Evolutionary conservation across 2,329 filamentous ascomycete genomes (phyloP).

Genomic region (Aspergillus aculeatinus): DNA sequence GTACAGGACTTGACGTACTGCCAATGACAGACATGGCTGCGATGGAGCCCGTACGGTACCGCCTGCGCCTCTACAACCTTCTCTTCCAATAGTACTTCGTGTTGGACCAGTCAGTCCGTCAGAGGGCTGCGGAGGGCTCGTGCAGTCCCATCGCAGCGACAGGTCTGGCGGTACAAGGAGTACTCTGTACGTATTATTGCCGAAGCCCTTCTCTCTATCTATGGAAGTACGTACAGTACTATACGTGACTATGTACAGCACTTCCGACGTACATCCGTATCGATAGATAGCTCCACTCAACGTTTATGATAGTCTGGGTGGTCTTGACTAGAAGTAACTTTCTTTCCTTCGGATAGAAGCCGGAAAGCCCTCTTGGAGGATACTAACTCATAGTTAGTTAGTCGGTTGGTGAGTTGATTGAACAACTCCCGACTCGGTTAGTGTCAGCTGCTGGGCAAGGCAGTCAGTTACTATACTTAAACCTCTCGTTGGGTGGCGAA

Average conservation of each 20-base stretch:
- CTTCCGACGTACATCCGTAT: not conserved
- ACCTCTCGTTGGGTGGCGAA: conserved; percentile 3
- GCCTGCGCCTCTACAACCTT: not conserved
- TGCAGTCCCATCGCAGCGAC: not conserved
- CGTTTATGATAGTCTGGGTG: not conserved
- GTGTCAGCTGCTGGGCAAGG: not conserved
- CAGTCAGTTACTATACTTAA: not conserved
- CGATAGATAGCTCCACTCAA: not conserved
- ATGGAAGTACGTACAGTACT: too few species aligned
- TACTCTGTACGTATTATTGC: not conserved
- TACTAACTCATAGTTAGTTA: not conserved
- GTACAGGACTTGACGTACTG: conserved; percentile 1
- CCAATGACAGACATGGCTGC: conserved; percentile 1
- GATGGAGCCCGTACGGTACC: conserved; percentile 1
- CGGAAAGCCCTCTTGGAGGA: not conserved
- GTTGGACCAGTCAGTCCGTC: not conserved
- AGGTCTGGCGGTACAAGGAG: not conserved
- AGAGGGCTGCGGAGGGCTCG: conserved; percentile 6
- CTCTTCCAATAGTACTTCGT: not conserved
- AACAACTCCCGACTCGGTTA: not conserved
- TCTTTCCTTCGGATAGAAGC: not conserved
- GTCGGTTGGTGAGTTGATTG: too few species aligned
- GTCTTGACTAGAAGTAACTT: not conserved
- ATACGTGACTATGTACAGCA: not conserved
- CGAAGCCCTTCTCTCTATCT: too few species aligned